A percentile compares a stretch with the other conserved stretches of the same genome.
Conservation (phyloP, 495 filamentous ascomycete species). For the Cairneyella variabilis region DNA sequence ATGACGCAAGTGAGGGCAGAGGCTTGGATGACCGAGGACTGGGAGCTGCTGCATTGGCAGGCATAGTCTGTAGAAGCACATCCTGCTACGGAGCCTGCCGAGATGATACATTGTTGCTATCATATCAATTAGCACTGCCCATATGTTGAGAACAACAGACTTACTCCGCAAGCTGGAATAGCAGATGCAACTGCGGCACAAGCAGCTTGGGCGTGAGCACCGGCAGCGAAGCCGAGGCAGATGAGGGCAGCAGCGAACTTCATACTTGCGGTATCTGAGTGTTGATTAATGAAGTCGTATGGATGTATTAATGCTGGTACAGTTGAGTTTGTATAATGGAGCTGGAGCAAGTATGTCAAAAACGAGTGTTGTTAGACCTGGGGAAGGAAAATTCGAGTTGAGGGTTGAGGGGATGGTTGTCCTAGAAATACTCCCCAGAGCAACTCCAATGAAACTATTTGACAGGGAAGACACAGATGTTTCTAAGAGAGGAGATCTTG, state of each 20-base stretch:
- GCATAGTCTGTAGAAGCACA: slow-evolving; percentile 6
- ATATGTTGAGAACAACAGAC: not conserved
- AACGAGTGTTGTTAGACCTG: no score
- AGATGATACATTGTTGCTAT: slow-evolving; percentile 3
- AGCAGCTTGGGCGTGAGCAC: slow-evolving; percentile 4
- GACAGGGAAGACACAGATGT: no score
- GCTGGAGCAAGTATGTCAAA: no score
- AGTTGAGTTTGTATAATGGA: no score
- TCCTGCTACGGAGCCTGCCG: slow-evolving; percentile 1
- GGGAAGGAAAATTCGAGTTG: no score
- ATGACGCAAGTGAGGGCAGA: slow-evolving; percentile 4
- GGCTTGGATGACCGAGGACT: not conserved
- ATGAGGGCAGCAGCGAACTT: not conserved
- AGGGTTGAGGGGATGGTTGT: no score
- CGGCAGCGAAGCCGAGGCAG: not conserved
- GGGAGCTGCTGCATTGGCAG: slow-evolving; percentile 10
- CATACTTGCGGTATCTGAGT: slow-evolving; percentile 1
- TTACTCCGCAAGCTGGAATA: slow-evolving; percentile 9
- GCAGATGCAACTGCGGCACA: slow-evolving; percentile 4
- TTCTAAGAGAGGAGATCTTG: no score
- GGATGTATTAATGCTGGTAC: no score
- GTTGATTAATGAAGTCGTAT: no score
- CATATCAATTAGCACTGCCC: not conserved
- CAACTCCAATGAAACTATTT: no score
- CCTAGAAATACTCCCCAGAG: no score